Percentiles rank a stretch among this genome's conserved stretches.
Evolutionary conservation across 495 filamentous ascomycete genomes (phyloP).

Genomic region (Neurospora sublineolata): DNA sequence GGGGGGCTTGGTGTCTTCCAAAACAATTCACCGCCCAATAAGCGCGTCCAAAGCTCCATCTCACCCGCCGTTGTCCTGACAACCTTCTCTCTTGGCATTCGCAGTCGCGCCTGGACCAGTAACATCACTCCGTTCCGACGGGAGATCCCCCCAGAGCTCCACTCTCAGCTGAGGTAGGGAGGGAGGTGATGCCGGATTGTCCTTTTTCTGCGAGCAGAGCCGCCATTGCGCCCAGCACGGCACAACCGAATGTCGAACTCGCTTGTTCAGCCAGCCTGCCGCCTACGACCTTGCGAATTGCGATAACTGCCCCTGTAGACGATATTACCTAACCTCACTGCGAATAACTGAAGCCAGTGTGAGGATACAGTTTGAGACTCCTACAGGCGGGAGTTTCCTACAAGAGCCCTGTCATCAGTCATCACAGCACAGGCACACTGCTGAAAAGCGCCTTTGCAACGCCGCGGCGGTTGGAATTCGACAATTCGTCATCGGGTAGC

Average conservation of each 20-base stretch:
- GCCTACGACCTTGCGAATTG: background rate
- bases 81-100: background rate
- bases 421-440: background rate
- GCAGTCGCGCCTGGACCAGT: background rate
- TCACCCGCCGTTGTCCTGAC: background rate
- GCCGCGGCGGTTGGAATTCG: background rate
- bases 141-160: background rate
- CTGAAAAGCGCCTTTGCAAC: background rate
- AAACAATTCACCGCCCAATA: conserved; percentile 1
- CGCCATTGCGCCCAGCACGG: background rate
- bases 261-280: background rate
- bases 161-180: background rate
- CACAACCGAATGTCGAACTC: background rate
- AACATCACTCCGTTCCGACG: background rate
- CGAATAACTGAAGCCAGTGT: background rate
- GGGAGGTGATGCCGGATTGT: background rate
- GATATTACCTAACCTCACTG: background rate
- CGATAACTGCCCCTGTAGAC: background rate
- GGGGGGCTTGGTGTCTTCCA: background rate
- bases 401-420: background rate
- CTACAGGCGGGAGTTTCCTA: background rate
- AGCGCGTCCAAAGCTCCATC: background rate
- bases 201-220: background rate
- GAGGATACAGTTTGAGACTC: background rate
- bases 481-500: background rate